Percentiles rank a stretch among this genome's conserved stretches.
Evolutionary conservation across 192 early-diverging fungal species (phyloP).

Genomic region (Phycomyces nitens): DNA sequence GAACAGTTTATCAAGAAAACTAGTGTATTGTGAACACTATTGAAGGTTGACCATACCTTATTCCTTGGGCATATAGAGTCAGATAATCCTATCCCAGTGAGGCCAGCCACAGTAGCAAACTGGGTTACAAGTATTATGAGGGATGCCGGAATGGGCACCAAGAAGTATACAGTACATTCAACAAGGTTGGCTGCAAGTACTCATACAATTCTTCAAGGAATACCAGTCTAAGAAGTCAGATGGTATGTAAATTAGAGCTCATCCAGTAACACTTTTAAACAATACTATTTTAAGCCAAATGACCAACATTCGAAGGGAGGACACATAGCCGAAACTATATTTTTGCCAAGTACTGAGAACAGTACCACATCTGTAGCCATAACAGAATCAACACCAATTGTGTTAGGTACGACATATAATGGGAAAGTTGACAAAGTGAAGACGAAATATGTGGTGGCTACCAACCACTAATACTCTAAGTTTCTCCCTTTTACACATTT

Average conservation of each 20-base stretch:
- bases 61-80: background rate
- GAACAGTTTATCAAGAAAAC: background rate
- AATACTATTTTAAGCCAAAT: constrained; percentile 1
- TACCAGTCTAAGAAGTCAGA: background rate
- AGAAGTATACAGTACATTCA: background rate
- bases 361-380: too few species aligned
- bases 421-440: too few species aligned
- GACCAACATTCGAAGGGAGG: too few species aligned
- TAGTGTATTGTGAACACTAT: background rate
- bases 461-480: too few species aligned
- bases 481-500: too few species aligned
- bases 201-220: background rate
- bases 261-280: background rate
- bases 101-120: constrained; percentile 5
- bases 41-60: background rate
- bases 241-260: background rate
- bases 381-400: too few species aligned
- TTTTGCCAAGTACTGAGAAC: too few species aligned
- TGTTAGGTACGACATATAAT: too few species aligned
- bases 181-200: constrained; percentile 1
- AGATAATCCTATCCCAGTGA: too few species aligned
- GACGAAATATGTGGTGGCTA: too few species aligned
- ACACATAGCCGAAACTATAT: too few species aligned
- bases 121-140: background rate
- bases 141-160: constrained; percentile 2